These are phyloP conservation scores for Bacterosira constricta DNA, from an alignment of 108 stramenopile species.

Conservation along the genomic window DNA sequence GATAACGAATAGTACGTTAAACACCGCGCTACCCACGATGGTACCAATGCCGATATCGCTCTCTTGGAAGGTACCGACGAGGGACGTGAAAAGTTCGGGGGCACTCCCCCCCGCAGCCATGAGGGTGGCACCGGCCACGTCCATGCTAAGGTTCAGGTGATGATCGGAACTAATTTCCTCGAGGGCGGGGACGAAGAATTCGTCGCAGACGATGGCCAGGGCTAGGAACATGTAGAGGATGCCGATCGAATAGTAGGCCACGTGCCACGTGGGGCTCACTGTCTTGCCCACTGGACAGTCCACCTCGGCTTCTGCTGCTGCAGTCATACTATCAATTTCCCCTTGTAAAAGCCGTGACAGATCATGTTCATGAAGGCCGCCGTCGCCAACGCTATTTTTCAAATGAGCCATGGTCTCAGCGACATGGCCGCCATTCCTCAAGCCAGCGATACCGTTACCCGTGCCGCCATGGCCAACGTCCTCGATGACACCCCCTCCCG, in stretches of 20 bases:
- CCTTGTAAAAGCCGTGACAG: no score
- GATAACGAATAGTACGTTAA: constrained; percentile 89
- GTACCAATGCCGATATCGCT: constrained; percentile 86
- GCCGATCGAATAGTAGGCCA: constrained; percentile 53
- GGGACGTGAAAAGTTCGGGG: constrained; percentile 82
- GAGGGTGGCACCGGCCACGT: constrained; percentile 85
- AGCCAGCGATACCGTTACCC: no score
- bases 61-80: constrained; percentile 78
- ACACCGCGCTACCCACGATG: constrained; percentile 86
- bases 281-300: not conserved
- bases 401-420: no score
- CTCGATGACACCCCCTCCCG: no score
- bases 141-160: constrained; percentile 67
- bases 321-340: no score
- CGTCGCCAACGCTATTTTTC: no score
- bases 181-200: constrained; percentile 87
- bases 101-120: constrained; percentile 84
- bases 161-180: constrained; percentile 69
- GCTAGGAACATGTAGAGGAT: constrained; percentile 87
- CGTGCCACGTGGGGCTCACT: constrained; percentile 30
- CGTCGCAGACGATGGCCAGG: constrained; percentile 84
- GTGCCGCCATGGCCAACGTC: no score
- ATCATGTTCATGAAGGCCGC: no score
- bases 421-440: no score
- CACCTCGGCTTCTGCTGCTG: not conserved